These are phyloP conservation scores for Penicillium sp. DNA, from an alignment of 2,329 filamentous ascomycete species.

Conservation along the genomic window DNA sequence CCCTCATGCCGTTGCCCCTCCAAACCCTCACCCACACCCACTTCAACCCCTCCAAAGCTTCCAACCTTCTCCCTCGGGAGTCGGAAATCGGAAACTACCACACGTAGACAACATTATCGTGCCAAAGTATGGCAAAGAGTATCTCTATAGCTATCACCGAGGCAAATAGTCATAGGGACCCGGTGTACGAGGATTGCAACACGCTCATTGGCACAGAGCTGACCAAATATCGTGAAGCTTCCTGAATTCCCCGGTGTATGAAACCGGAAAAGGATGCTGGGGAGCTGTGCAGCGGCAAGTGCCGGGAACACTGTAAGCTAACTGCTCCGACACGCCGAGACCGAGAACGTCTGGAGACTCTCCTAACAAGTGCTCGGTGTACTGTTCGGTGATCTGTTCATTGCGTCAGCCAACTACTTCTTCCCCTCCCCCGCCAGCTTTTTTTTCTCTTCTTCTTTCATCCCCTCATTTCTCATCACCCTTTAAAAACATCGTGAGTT, in stretches of 20 bases:
- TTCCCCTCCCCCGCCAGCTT: slow-evolving; percentile 28
- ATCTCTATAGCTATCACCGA: slow-evolving; percentile 25
- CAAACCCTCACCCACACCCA: slow-evolving; percentile 17
- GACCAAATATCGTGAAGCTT: slow-evolving; percentile 33
- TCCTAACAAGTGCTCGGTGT: not conserved
- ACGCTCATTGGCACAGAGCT: slow-evolving; percentile 27
- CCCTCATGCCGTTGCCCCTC: slow-evolving; percentile 14
- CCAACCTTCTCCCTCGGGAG: not conserved
- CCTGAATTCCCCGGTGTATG: slow-evolving; percentile 43
- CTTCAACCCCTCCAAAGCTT: slow-evolving; percentile 5
- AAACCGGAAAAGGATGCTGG: slow-evolving; percentile 38
- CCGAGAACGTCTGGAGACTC: not conserved
- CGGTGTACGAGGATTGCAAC: slow-evolving; percentile 11
- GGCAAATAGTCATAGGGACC: slow-evolving; percentile 18
- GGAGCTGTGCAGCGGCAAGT: slow-evolving; percentile 29
- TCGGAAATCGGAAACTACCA: not conserved
- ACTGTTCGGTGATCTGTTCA: slow-evolving; percentile 23
- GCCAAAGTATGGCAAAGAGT: slow-evolving; percentile 24
- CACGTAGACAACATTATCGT: slow-evolving; percentile 10
- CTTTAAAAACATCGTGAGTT: slow-evolving; percentile 9
- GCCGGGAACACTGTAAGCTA: slow-evolving; percentile 20
- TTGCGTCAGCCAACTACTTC: slow-evolving; percentile 33
- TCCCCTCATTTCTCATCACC: slow-evolving; percentile 2
- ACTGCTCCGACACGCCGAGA: not conserved
- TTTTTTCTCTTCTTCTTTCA: slow-evolving; percentile 15